Percentiles rank a stretch among this genome's conserved stretches.
phyloP scores from a whole-genome alignment of 2,329 filamentous ascomycete genomes.

The Pseudogymnoascus sp. region DNA sequence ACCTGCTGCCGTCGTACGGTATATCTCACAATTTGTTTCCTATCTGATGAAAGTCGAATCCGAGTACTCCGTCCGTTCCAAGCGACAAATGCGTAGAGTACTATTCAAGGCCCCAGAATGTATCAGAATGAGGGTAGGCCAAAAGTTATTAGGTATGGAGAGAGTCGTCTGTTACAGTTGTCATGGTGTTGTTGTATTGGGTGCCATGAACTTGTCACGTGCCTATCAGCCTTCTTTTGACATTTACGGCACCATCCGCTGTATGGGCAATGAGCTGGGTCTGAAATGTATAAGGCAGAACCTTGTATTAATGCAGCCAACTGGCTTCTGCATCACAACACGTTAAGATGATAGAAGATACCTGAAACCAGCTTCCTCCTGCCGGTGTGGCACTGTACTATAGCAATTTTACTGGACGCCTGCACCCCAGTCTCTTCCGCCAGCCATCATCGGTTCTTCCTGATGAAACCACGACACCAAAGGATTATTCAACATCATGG shows the following conservation, averaged over 20 bases:
- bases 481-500: not conserved
- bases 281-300: not conserved
- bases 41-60: not conserved
- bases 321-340: conserved; percentile 2
- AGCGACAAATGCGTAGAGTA: not conserved
- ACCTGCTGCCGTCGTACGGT: not conserved
- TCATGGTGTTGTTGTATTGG: not conserved
- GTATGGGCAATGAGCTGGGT: not conserved
- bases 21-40: not conserved
- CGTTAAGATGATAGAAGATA: not conserved
- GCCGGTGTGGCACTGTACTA: conserved; percentile 1
- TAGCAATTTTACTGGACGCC: conserved; percentile 1
- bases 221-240: not conserved
- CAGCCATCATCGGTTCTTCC: not conserved
- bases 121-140: not conserved
- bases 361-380: not conserved
- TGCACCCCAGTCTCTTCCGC: not conserved
- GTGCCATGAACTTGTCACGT: not conserved
- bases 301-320: conserved; percentile 2
- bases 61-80: not conserved
- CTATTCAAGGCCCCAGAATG: not conserved
- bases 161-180: not conserved
- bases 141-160: not conserved
- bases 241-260: not conserved
- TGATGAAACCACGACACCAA: not conserved